Percentiles rank a stretch among this genome's conserved stretches.
phyloP scores from a whole-genome alignment of 257 asterid species.

The Penstemon eatonii region DNA sequence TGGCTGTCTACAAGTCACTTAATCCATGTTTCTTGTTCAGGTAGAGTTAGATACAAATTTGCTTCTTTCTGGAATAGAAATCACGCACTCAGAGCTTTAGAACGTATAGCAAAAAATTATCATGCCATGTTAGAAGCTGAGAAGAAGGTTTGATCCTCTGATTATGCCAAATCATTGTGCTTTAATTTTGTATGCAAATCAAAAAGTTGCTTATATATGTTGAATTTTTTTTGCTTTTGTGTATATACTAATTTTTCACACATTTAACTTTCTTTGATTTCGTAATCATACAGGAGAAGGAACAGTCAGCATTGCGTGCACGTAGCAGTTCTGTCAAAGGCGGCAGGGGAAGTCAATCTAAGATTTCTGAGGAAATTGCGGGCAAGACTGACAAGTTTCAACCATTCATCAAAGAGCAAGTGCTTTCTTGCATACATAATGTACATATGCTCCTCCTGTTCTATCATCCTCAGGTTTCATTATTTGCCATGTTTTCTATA shows the following conservation, averaged over 20 bases:
- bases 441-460: slow-evolving; percentile 38
- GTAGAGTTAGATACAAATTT: slow-evolving; percentile 67
- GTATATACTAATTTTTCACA: background rate
- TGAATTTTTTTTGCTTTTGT: slow-evolving; percentile 9
- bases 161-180: slow-evolving; percentile 22
- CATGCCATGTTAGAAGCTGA: slow-evolving; percentile 57
- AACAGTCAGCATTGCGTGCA: slow-evolving; percentile 92
- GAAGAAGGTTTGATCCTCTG: slow-evolving; percentile 46
- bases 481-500: background rate
- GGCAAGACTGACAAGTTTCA: slow-evolving; percentile 52
- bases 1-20: background rate
- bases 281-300: slow-evolving; percentile 62
- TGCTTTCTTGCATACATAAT: slow-evolving; percentile 66
- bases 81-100: slow-evolving; percentile 58
- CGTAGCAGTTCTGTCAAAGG: slow-evolving; percentile 76
- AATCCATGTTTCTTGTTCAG: slow-evolving; percentile 40
- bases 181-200: background rate
- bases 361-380: slow-evolving; percentile 52
- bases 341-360: slow-evolving; percentile 38
- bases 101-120: slow-evolving; percentile 50
- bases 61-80: slow-evolving; percentile 78
- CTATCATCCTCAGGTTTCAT: slow-evolving; percentile 14
- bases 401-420: slow-evolving; percentile 81
- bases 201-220: slow-evolving; percentile 9
- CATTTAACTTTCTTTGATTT: slow-evolving; percentile 18